Percentiles rank a stretch among this genome's conserved stretches.
phyloP scores from a whole-genome alignment of 176 grass and related monocot genomes.

The Triticum aestivum region IWGSC_CS_RefSeq_v2.1 NC_057799.1:93410460-93410959 shows the following conservation, averaged over 20 bases:
- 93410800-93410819: conserved; percentile 47
- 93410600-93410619: conserved; percentile 55
- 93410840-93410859: conserved; percentile 65
- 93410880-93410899: conserved; percentile 62
- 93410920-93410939: conserved; percentile 49
- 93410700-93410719: conserved; percentile 39
- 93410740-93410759: conserved; percentile 78
- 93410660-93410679: conserved; percentile 57
- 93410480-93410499: conserved; percentile 50
- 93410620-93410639: conserved; percentile 34
- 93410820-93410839: conserved; percentile 79
- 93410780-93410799: conserved; percentile 32
- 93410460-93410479: conserved; percentile 50
- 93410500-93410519: conserved; percentile 36
- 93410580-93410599: conserved; percentile 64
- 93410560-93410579: conserved; percentile 45
- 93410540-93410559: conserved; percentile 37
- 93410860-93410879: conserved; percentile 47
- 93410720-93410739: conserved; percentile 53
- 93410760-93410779: conserved; percentile 36
- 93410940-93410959: conserved; percentile 64
- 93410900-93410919: conserved; percentile 61
- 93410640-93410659: conserved; percentile 64
- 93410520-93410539: conserved; percentile 66
- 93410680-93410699: conserved; percentile 46